Conservation (phyloP, 352 stramenopile genomes). For the Phytophthora citricola region DNA sequence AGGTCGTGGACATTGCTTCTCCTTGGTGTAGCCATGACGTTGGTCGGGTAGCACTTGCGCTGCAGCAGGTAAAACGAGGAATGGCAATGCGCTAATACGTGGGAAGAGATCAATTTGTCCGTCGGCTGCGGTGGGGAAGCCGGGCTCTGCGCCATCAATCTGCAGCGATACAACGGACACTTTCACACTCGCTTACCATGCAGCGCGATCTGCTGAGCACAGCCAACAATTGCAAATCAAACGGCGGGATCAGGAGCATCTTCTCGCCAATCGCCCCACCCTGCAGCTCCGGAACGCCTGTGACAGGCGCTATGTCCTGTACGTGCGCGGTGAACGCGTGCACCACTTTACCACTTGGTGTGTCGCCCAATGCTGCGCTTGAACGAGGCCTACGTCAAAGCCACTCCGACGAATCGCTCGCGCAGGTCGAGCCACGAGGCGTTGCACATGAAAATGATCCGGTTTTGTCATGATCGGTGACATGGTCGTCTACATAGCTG, state of each 20-base stretch:
- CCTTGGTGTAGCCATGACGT: slow-evolving; percentile 19
- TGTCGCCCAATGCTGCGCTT: slow-evolving; percentile 11
- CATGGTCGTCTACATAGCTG: slow-evolving; percentile 14
- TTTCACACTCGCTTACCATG: not conserved
- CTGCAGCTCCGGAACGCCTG: slow-evolving; percentile 16
- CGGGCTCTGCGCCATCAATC: not conserved
- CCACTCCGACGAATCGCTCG: slow-evolving; percentile 14
- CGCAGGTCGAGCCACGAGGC: slow-evolving; percentile 6
- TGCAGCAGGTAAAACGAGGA: slow-evolving; percentile 19
- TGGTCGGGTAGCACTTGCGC: slow-evolving; percentile 2
- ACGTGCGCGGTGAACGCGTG: slow-evolving; percentile 4
- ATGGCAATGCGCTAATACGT: slow-evolving; percentile 7
- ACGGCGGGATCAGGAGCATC: slow-evolving; percentile 2
- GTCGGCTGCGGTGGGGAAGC: not conserved
- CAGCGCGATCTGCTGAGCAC: slow-evolving; percentile 27
- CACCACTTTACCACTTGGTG: slow-evolving; percentile 5
- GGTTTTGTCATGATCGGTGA: slow-evolving; percentile 12
- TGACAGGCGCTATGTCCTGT: slow-evolving; percentile 15
- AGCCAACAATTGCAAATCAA: slow-evolving; percentile 24
- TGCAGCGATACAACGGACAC: not conserved
- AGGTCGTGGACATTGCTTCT: slow-evolving; percentile 22
- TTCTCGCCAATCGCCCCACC: slow-evolving; percentile 20
- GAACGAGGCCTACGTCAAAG: slow-evolving; percentile 12
- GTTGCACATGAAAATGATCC: slow-evolving; percentile 5
- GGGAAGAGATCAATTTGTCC: slow-evolving; percentile 4